Conservation (phyloP, 345 rosid genomes). For the Ricinus communis region DNA sequence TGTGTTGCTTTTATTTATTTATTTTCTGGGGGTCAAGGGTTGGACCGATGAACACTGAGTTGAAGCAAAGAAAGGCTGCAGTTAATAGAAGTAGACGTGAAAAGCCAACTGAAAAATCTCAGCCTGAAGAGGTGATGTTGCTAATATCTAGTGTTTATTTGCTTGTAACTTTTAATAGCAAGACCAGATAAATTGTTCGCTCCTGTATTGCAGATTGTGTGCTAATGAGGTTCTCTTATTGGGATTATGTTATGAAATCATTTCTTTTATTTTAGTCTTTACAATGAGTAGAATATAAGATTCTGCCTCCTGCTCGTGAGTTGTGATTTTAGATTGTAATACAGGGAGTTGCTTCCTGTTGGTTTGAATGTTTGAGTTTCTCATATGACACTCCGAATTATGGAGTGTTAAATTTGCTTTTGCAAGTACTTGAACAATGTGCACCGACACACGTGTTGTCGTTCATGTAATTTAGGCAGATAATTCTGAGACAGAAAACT, state of each 20-base stretch:
- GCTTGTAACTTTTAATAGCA: conserved; percentile 1
- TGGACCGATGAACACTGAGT: conserved; percentile 84
- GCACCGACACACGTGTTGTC: too few relatives aligned
- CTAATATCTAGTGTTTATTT: background rate
- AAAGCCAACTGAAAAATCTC: conserved; percentile 52
- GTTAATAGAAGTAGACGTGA: conserved; percentile 44
- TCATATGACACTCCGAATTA: too few relatives aligned
- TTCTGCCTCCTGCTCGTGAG: too few relatives aligned
- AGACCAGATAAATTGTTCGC: background rate
- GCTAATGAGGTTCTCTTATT: background rate
- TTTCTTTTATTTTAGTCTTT: too few relatives aligned
- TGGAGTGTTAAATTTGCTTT: too few relatives aligned
- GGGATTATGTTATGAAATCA: background rate
- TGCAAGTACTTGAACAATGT: too few relatives aligned
- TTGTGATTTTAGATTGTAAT: too few relatives aligned
- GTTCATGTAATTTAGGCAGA: too few relatives aligned
- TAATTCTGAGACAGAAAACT: too few relatives aligned
- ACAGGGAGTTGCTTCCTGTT: too few relatives aligned
- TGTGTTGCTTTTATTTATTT: background rate
- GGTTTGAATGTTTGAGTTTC: too few relatives aligned
- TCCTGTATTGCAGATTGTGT: background rate
- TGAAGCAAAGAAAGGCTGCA: conserved; percentile 60
- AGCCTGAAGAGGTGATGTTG: conserved; percentile 72
- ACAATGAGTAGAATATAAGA: too few relatives aligned
- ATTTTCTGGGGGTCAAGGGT: conserved; percentile 42